Base-by-base conservation (phyloP, 495 filamentous ascomycete species). In the Hypoxylon subgilvum region DNA sequence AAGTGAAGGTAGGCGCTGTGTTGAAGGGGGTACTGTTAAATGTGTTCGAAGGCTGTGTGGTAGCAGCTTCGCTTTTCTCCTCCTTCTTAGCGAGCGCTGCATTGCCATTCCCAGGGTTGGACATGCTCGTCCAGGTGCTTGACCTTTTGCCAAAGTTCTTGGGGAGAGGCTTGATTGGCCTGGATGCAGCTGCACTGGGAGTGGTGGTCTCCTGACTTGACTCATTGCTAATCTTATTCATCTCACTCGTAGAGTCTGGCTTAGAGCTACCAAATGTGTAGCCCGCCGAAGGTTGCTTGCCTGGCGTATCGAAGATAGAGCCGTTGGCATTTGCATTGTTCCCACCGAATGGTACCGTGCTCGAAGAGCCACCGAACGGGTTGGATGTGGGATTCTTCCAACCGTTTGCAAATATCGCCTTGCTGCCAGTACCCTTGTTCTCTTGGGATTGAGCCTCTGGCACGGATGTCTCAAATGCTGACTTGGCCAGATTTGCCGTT, bases 211-310 rank as follows among this genome's bases (percentile, higher is more conserved):
- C 36, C 39, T 64, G 47, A 13, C 27, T 18, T 3, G 27, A 38
- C 14, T 34, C 39, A 28, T 52, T 54, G 18, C 22, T 50, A 19
- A 23, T 21, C n/a, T 44, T 57, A 8, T 27, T 46, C 18, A 31
- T 19, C 17, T 57, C 41, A 19, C 9, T 40, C 28, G 30, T 32
- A 13, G 42, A 27, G 13, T 47, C 39, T 18, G 49, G 42, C 13
- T 46, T 55, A 4, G 63, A 44, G 8, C 19, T 25, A 18, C 69
- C 72, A 23, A 78, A 76, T 4, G 55, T 58, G 34, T 79, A 79
- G 4, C 75, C 70, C 34, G 74, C 18, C 8, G 50, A 51, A 30
- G 32, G 7, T 16, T 50, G 44, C 51, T 65, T 65, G 13, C 7
- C 34, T 18, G 54, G 40, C 10, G 62, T 47, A 9, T 61, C 63